phyloP scores from a whole-genome alignment of 495 filamentous ascomycete genomes.

The Collariella sp. region DNA sequence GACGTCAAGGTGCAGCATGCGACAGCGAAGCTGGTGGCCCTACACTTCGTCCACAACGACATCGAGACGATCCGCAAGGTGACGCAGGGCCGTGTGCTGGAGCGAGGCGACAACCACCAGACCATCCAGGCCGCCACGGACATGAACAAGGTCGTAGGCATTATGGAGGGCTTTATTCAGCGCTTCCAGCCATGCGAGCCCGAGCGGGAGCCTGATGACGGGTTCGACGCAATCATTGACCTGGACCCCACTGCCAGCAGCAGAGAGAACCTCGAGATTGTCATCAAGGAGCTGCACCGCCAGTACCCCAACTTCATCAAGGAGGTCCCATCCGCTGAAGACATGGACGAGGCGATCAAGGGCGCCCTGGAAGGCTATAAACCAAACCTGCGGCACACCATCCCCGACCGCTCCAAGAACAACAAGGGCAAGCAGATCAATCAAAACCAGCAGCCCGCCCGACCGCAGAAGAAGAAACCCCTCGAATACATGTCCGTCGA shows the following conservation, averaged over 20 bases:
- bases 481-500: conserved; percentile 80
- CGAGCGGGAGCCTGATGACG: conserved; percentile 55
- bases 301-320: conserved; percentile 67
- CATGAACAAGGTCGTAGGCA: conserved; percentile 61
- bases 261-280: conserved; percentile 75
- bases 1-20: conserved; percentile 56
- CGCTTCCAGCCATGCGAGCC: conserved; percentile 73
- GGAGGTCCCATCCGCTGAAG: conserved; percentile 59
- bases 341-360: conserved; percentile 74
- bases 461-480: conserved; percentile 39
- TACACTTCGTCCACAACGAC: conserved; percentile 81
- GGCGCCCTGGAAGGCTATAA: conserved; percentile 68
- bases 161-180: conserved; percentile 89
- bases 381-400: conserved; percentile 64
- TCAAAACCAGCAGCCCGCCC: conserved; percentile 22
- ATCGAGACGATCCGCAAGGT: conserved; percentile 58
- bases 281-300: conserved; percentile 58
- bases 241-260: conserved; percentile 70
- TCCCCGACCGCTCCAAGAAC: conserved; percentile 42
- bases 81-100: conserved; percentile 71
- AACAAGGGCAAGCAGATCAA: conserved; percentile 34
- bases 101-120: conserved; percentile 92
- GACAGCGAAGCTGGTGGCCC: conserved; percentile 69
- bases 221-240: conserved; percentile 76
- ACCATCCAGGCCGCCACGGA: conserved; percentile 79